These are phyloP conservation scores for Colletotrichum endophyticum DNA, from an alignment of 2,329 filamentous ascomycete species.

Conservation along the genomic window DNA sequence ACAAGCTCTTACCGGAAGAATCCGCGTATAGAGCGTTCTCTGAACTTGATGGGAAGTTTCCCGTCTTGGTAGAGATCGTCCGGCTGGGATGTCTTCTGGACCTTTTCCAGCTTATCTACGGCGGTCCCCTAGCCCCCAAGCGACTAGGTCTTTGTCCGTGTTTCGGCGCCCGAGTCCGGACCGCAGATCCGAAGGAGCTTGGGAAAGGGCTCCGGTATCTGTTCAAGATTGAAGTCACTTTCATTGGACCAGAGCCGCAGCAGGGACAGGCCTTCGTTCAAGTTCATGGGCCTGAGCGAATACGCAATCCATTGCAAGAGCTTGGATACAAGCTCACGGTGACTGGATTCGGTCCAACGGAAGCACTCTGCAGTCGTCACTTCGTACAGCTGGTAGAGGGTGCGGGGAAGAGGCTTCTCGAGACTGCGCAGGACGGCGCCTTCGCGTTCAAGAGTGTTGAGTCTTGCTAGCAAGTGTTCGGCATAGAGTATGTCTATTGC, in stretches of 20 bases:
- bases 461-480: slow-evolving; percentile 34
- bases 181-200: slow-evolving; percentile 30
- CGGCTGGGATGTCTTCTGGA: neutral
- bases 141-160: neutral
- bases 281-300: slow-evolving; percentile 22
- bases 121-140: neutral
- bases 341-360: slow-evolving; percentile 22
- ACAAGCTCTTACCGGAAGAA: slow-evolving; percentile 26
- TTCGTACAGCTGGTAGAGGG: slow-evolving; percentile 30
- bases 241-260: slow-evolving; percentile 22
- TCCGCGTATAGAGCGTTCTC: slow-evolving; percentile 31
- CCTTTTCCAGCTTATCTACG: slow-evolving; percentile 25
- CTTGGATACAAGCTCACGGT: slow-evolving; percentile 22
- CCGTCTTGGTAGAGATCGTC: slow-evolving; percentile 29
- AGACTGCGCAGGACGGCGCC: slow-evolving; percentile 34
- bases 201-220: slow-evolving; percentile 27
- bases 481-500: slow-evolving; percentile 37
- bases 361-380: slow-evolving; percentile 27
- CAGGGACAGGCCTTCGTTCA: slow-evolving; percentile 27
- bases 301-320: slow-evolving; percentile 33
- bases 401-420: slow-evolving; percentile 24
- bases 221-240: slow-evolving; percentile 27
- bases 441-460: slow-evolving; percentile 36
- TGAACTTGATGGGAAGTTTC: slow-evolving; percentile 28
- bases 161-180: slow-evolving; percentile 26